Base-by-base conservation (phyloP, 805 yeast genomes). In the Lipomyces starkeyi region DNA sequence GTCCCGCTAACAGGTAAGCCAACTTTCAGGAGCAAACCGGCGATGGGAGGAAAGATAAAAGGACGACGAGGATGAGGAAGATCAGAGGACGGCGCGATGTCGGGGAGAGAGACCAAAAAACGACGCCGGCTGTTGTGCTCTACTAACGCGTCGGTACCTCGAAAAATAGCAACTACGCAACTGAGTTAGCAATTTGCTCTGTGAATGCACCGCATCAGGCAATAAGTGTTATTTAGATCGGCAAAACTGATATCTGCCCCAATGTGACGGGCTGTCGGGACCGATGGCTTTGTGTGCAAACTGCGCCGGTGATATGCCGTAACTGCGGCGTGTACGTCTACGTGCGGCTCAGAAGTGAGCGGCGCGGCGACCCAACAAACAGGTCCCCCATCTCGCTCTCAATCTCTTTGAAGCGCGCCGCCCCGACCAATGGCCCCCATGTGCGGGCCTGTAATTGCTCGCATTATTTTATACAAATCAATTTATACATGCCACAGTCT, bases 1-100 rank as follows among this genome's bases (percentile, higher is more conserved):
- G 49, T n/a, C 57, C 53, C 29, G 59, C 29, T 7, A 40, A 29
- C n/a, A 59, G 52, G 64, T 14, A n/a, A 43, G 49, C 49, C 49
- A n/a, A 43, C 49, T 17, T 17, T 43, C 11, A n/a, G 49, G 49
- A 43, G 9, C 49, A 17, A 17, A n/a, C 49, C 9, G 49, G 49
- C 49, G 22, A n/a, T 43, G 49, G 49, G 22, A 43, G 49, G 49
- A 11, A 11, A 37, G 40, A 43, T 43, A 43, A 43, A 43, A 43
- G 43, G 7, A 37, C 43, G 43, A 4, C 43, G 13, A 11, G 2
- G 1, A 37, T 6, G 43, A 37, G 43, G 43, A 13, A 4, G 43
- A 37, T 17, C 40, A 13, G 43, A 37, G 6, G 17, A 37, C 43
- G 43, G 49, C 49, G 49, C 49, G 49, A 43, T n/a, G 49, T 43